These are phyloP conservation scores for Populus alba DNA, from an alignment of 345 rosid genomes.

Conservation along the genomic window DNA sequence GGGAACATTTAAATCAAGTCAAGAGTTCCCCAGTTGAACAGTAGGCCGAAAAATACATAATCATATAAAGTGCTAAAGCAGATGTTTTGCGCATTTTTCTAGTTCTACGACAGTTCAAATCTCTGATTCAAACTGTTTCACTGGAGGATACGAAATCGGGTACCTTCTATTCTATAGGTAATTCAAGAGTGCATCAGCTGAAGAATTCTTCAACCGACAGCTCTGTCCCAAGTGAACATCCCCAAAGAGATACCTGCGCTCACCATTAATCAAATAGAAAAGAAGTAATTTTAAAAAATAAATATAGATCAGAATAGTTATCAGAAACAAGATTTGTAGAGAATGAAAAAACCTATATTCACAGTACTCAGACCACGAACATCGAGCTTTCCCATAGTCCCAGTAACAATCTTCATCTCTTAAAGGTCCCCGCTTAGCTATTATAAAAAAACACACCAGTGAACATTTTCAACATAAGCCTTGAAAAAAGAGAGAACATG, in stretches of 20 bases:
- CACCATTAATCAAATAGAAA: constrained; percentile 5
- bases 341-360: constrained; percentile 68
- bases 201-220: constrained; percentile 85
- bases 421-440: constrained; percentile 93
- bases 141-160: neutral
- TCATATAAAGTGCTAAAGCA: neutral
- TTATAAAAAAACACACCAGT: constrained; percentile 6
- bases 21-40: no score
- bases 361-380: constrained; percentile 93
- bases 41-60: no score
- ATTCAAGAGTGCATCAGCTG: constrained; percentile 56
- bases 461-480: constrained; percentile 9
- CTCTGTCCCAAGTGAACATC: constrained; percentile 98
- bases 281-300: neutral
- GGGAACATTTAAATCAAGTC: no score
- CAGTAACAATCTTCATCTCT: constrained; percentile 94
- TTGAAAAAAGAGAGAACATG: neutral
- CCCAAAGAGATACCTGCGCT: constrained; percentile 73
- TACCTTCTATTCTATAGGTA: constrained; percentile 57
- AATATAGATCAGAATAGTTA: neutral
- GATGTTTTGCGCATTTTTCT: neutral
- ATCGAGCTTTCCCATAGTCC: constrained; percentile 96
- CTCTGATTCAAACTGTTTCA: neutral
- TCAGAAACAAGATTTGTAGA: neutral
- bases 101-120: neutral